Conservation (phyloP, 495 filamentous ascomycete species). For the Zalerion maritima region DNA sequence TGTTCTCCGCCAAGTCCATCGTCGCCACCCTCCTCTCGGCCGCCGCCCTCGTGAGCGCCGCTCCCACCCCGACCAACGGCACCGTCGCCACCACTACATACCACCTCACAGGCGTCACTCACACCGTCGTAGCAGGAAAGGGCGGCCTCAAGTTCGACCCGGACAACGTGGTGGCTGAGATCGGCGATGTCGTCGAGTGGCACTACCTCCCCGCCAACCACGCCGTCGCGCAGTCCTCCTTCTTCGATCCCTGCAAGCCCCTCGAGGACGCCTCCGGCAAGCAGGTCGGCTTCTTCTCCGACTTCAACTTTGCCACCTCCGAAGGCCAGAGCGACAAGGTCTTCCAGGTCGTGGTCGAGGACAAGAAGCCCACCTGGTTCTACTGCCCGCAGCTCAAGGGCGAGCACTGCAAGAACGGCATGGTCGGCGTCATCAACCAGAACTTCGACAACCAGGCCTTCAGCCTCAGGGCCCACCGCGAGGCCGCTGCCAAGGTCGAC, state of each 20-base stretch:
- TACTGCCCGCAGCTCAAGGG: conserved; percentile 23
- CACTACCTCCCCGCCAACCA: conserved; percentile 45
- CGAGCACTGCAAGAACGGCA: conserved; percentile 21
- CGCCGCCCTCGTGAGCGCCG: conserved; percentile 4
- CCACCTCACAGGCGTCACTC: conserved; percentile 17
- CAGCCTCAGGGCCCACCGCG: conserved; percentile 5
- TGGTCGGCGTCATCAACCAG: conserved; percentile 26
- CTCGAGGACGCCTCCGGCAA: conserved; percentile 5
- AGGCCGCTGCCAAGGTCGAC: conserved; percentile 1
- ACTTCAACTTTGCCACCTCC: conserved; percentile 12
- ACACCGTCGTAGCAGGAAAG: conserved; percentile 37
- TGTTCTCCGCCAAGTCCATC: conserved; percentile 8
- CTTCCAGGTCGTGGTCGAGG: conserved; percentile 21
- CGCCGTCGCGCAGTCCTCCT: conserved; percentile 40
- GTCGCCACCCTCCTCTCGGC: conserved; percentile 5
- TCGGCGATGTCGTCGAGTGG: conserved; percentile 39
- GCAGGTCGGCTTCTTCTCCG: conserved; percentile 10
- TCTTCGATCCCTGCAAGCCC: conserved; percentile 36
- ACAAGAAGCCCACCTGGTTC: conserved; percentile 24
- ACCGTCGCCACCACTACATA: conserved; percentile 1
- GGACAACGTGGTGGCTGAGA: conserved; percentile 31
- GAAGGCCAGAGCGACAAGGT: conserved; percentile 8
- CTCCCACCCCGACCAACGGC: conserved; percentile 7
- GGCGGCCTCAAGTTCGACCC: conserved; percentile 35
- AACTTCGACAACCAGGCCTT: conserved; percentile 2